Base-by-base conservation (phyloP, 2,329 filamentous ascomycete genomes). In the Microsporum audouinii region DNA sequence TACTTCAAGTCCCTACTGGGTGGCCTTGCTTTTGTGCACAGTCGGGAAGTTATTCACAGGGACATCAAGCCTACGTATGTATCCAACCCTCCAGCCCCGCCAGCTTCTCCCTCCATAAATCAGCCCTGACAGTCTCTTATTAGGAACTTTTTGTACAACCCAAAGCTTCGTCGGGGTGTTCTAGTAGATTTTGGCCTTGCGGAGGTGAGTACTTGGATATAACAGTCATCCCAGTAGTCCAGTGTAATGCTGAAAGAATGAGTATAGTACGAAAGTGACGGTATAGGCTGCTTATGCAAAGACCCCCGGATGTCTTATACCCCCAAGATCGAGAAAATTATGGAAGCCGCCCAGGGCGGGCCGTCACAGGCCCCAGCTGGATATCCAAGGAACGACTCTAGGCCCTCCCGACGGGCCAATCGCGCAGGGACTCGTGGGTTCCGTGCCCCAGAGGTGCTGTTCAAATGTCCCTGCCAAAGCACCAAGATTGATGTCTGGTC, bases 131-230 rank as follows among this genome's bases (percentile, higher is more conserved):
- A 63, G 36, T 12, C 27, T 14, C 27, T 14, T 53, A 51, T 45
- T 31, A 79, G 77, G 27, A 97, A 97, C 71, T 97, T 97, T 68
- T 82, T 97, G 43, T 97, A 97, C 76, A 90, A 95, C 65, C 89
- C 89, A 0, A 78, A 84, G 33, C 63, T 73, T 8, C 84, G 86
- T 68, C 86, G 89, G 60, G 94, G 94, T 45, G 92, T 99, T 1
- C 82, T 99, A 0, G 94, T 99, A n/a, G 94, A 99, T 71, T 99
- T 99, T 76, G 94, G 94, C n/a, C 82, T 99, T 14, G 94, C 94
- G 39, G 94, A 99, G 77, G 47, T 58, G 55, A 59, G 51, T 60
- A 57, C 33, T n/a, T 14, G 12, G 33, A 6, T 7, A 6, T 14
- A 6, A 7, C n/a, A 14, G 3, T 41, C 12, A 23, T 41, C n/a